Base-by-base conservation (phyloP, 495 filamentous ascomycete species). In the Penicillium pulvis region DNA sequence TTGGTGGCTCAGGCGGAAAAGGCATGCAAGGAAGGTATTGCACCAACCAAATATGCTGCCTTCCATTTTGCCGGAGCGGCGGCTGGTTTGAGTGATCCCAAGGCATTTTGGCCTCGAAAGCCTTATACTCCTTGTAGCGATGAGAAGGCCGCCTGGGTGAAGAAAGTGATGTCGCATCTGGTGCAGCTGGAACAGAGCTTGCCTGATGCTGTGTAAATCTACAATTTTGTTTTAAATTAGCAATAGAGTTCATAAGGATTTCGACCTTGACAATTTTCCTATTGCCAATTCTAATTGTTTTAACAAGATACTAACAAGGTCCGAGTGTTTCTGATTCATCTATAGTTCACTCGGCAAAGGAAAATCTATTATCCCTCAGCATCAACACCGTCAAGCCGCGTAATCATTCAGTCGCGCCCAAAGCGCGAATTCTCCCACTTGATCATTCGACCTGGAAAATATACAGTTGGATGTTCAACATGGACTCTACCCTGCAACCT, bases 1-100 rank as follows among this genome's bases (percentile, higher is more conserved):
- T 72, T 90, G 31, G 79, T 93, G 16, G 86, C 89, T 11, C 75
- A 83, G 55, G 90, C 87, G 24, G 90, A 94, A 75, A 93, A 90
- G 86, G 86, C 84, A 9, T 88, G 86, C 49, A 93, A 92, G 65
- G 84, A 91, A 62, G 86, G 88, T 4, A 87, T 88, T 59, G 81
- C 85, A 28, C 73, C 77, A 3, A 85, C 84, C 17, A 89, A 88
- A 68, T 87, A 83, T 65, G 85, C 78, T 0, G 80, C 81, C 2
- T 76, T 76, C 11, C 55, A 66, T 44, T 72, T 68, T 47, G 60
- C 60, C 17, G 69, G 67, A 6, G 55, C 62, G 6, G n/a, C 39
- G 11, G 68, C 60, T 47, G 64, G 64, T 6, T 42, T 70, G 0
- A 57, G 28, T 24, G 54, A 64, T 24, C 35, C 49, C 16, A 60